Evolutionary conservation across 2,329 filamentous ascomycete genomes (phyloP).

Genomic region (Knufia petricola): DNA sequence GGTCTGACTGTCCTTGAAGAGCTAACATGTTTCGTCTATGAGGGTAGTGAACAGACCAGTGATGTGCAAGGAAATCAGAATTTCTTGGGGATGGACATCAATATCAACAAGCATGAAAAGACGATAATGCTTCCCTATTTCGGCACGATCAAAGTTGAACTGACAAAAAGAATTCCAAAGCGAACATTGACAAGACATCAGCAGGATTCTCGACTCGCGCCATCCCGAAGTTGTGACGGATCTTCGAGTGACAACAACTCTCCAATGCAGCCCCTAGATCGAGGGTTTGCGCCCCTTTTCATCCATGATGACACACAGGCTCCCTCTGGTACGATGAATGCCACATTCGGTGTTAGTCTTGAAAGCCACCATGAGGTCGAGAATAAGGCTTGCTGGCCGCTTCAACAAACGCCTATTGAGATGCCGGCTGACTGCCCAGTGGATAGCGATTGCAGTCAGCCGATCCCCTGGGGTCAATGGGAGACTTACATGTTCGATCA

Average conservation of each 20-base stretch:
- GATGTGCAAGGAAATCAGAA: background rate
- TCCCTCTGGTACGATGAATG: background rate
- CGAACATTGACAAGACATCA: background rate
- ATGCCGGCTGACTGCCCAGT: background rate
- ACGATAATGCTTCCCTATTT: slow-evolving; percentile 21
- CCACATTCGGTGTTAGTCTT: background rate
- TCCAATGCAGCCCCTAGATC: background rate
- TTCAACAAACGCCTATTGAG: background rate
- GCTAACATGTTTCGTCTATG: slow-evolving; percentile 16
- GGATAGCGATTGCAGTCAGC: background rate
- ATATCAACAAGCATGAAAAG: slow-evolving; percentile 9
- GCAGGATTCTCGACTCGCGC: background rate
- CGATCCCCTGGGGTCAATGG: slow-evolving; percentile 11
- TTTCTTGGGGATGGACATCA: slow-evolving; percentile 1
- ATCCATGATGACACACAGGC: background rate
- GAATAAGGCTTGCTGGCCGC: background rate
- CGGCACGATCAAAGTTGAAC: slow-evolving; percentile 18
- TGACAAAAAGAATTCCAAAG: slow-evolving; percentile 11
- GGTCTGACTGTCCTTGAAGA: slow-evolving; percentile 17
- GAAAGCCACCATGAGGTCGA: background rate
- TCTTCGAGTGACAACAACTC: background rate
- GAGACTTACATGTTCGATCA: slow-evolving; percentile 19
- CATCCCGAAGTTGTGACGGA: background rate
- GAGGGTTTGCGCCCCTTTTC: background rate
- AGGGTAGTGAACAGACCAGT: slow-evolving; percentile 4